Percentiles rank a stretch among this genome's conserved stretches.
Conservation (phyloP, 2,329 filamentous ascomycete genomes). For the Juglanconis juglandina region DNA sequence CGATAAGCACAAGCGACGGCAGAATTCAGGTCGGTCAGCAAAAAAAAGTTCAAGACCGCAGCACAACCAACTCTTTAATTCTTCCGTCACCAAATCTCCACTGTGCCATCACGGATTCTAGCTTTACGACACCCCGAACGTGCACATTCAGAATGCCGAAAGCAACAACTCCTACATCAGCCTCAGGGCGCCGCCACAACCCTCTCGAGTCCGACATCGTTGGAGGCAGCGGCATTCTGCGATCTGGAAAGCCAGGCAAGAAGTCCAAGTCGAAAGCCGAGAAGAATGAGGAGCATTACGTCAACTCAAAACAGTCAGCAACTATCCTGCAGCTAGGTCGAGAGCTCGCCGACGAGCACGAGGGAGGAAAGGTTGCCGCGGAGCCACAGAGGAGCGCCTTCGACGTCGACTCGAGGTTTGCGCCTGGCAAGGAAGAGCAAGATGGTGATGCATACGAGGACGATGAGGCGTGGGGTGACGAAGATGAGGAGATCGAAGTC, state of each 20-base stretch:
- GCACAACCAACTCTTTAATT: background rate
- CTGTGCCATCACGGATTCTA: background rate
- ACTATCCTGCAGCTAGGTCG: slow-evolving; percentile 88
- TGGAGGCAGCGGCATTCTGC: slow-evolving; percentile 60
- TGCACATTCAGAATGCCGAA: slow-evolving; percentile 68
- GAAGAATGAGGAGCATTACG: slow-evolving; percentile 68
- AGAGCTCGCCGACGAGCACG: slow-evolving; percentile 80
- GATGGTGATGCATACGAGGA: slow-evolving; percentile 49
- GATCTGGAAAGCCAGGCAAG: slow-evolving; percentile 33
- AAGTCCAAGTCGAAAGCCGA: slow-evolving; percentile 68
- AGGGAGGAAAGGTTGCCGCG: slow-evolving; percentile 42
- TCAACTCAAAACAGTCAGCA: slow-evolving; percentile 83
- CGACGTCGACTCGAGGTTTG: slow-evolving; percentile 74
- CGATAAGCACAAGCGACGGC: slow-evolving; percentile 10
- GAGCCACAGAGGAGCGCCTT: slow-evolving; percentile 61
- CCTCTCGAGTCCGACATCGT: slow-evolving; percentile 86
- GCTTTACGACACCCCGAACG: background rate
- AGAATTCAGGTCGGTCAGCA: slow-evolving; percentile 8
- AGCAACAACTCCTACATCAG: slow-evolving; percentile 58
- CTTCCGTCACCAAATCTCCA: background rate
- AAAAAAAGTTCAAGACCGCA: background rate
- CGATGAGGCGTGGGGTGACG: slow-evolving; percentile 72
- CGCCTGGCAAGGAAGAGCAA: slow-evolving; percentile 45
- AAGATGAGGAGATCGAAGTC: slow-evolving; percentile 64
- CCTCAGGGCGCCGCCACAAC: slow-evolving; percentile 71